Evolutionary conservation across 2,329 filamentous ascomycete genomes (phyloP).

Genomic region (Aspergillus sclerotialis): DNA sequence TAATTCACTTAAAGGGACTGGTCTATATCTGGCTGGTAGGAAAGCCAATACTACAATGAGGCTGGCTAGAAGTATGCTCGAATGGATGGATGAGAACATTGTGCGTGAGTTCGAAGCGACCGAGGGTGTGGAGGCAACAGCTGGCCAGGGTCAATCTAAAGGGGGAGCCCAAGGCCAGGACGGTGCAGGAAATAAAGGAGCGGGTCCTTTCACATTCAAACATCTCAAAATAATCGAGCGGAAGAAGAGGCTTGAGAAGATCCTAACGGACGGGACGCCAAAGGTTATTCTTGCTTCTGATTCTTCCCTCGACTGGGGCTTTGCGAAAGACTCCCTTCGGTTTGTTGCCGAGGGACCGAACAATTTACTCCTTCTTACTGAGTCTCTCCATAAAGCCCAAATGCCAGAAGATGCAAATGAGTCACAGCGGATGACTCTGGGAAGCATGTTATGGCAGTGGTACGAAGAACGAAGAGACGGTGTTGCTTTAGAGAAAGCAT

Average conservation of each 20-base stretch:
- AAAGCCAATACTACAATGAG: slow-evolving; percentile 84
- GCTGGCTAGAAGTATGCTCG: slow-evolving; percentile 89
- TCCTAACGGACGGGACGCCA: slow-evolving; percentile 50
- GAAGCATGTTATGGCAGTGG: slow-evolving; percentile 71
- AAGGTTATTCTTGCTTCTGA: slow-evolving; percentile 87
- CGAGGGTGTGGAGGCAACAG: slow-evolving; percentile 32
- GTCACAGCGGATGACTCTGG: slow-evolving; percentile 52
- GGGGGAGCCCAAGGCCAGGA: slow-evolving; percentile 38
- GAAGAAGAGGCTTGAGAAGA: slow-evolving; percentile 68
- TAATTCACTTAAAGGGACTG: slow-evolving; percentile 44
- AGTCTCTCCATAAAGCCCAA: slow-evolving; percentile 44
- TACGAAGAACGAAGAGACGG: slow-evolving; percentile 64
- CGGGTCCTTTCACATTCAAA: slow-evolving; percentile 82
- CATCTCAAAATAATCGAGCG: slow-evolving; percentile 78
- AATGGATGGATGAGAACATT: slow-evolving; percentile 98
- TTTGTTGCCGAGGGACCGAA: slow-evolving; percentile 66
- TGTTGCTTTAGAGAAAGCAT: slow-evolving; percentile 50
- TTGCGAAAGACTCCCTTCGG: slow-evolving; percentile 73
- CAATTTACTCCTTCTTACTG: slow-evolving; percentile 83
- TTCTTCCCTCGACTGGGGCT: slow-evolving; percentile 86
- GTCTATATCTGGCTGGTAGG: slow-evolving; percentile 74
- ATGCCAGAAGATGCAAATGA: slow-evolving; percentile 13
- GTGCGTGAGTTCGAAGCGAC: slow-evolving; percentile 80
- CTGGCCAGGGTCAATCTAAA: slow-evolving; percentile 29
- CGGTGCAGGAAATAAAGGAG: slow-evolving; percentile 35